A percentile compares a stretch with the other conserved stretches of the same genome.
Evolutionary conservation across 495 filamentous ascomycete species (phyloP).

Genomic region (Xylaria grammica): DNA sequence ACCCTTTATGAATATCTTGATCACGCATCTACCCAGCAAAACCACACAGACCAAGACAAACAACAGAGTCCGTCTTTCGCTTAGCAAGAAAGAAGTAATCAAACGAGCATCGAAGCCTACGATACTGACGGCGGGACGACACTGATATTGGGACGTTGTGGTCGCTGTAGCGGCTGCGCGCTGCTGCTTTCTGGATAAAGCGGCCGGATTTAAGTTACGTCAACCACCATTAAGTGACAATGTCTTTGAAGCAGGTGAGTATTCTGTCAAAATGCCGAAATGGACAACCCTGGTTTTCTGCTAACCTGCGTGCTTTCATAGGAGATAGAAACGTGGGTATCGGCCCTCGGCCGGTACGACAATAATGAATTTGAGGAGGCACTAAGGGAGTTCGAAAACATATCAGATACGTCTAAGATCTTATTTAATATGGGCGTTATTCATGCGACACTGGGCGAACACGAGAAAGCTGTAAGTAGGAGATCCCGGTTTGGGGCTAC

Average conservation of each 20-base stretch:
- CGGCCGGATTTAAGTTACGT: slow-evolving; percentile 14
- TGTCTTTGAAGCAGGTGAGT: slow-evolving; percentile 81
- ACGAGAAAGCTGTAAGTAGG: slow-evolving; percentile 85
- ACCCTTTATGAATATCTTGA: background rate
- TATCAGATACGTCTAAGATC: slow-evolving; percentile 97
- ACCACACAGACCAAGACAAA: background rate
- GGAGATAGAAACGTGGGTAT: slow-evolving; percentile 99
- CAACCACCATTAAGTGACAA: slow-evolving; percentile 25
- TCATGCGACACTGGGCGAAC: slow-evolving; percentile 95
- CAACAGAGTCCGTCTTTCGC: background rate
- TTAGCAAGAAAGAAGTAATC: background rate
- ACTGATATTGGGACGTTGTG: background rate
- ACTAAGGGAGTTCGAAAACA: slow-evolving; percentile 78
- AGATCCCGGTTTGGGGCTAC: background rate
- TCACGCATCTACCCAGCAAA: slow-evolving; percentile 1
- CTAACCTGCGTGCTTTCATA: slow-evolving; percentile 41
- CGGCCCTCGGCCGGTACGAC: slow-evolving; percentile 89
- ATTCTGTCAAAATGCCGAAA: background rate
- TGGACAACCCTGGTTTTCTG: slow-evolving; percentile 16
- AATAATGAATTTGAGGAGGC: slow-evolving; percentile 94
- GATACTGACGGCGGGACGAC: slow-evolving; percentile 18
- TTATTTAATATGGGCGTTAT: slow-evolving; percentile 99
- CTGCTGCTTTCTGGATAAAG: slow-evolving; percentile 40
- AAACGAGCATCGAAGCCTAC: slow-evolving; percentile 16
- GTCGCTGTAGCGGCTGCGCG: slow-evolving; percentile 29